A percentile compares a stretch with the other conserved stretches of the same genome.
phyloP scores from a whole-genome alignment of 2,329 filamentous ascomycete species.

The Neopestalotiopsis sp. region DNA sequence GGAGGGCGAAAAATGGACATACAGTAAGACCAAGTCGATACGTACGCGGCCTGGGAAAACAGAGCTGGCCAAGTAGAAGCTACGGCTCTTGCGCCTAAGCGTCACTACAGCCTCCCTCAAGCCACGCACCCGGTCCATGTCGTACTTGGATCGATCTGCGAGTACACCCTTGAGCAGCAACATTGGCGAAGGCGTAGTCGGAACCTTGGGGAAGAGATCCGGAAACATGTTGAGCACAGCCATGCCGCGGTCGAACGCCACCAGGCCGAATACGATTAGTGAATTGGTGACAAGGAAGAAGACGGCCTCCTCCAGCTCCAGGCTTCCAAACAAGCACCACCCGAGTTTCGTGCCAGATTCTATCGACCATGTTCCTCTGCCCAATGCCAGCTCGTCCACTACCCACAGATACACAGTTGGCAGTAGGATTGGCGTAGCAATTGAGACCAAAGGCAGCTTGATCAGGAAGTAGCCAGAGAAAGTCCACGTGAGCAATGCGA shows the following conservation, averaged over 20 bases:
- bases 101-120: constrained; percentile 64
- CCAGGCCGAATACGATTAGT: constrained; percentile 71
- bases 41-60: constrained; percentile 72
- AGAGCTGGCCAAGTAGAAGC: constrained; percentile 75
- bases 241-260: constrained; percentile 72
- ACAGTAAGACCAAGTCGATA: constrained; percentile 71
- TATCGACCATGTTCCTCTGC: constrained; percentile 75
- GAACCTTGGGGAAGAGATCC: constrained; percentile 55
- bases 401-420: constrained; percentile 76
- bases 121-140: constrained; percentile 61
- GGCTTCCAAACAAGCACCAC: constrained; percentile 64
- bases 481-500: constrained; percentile 68
- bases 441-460: constrained; percentile 62
- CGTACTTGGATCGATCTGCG: constrained; percentile 53
- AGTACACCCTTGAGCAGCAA: constrained; percentile 59
- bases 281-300: constrained; percentile 76
- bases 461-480: constrained; percentile 70
- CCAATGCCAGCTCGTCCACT: constrained; percentile 72
- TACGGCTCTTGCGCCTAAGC: constrained; percentile 70
- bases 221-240: constrained; percentile 70
- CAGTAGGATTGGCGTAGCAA: constrained; percentile 62
- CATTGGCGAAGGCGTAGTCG: constrained; percentile 53
- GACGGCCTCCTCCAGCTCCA: constrained; percentile 76
- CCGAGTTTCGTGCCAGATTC: constrained; percentile 70
- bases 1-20: constrained; percentile 30